Base-by-base conservation (phyloP, 164 flowering plant genomes). In the Vitis vinifera region DNA sequence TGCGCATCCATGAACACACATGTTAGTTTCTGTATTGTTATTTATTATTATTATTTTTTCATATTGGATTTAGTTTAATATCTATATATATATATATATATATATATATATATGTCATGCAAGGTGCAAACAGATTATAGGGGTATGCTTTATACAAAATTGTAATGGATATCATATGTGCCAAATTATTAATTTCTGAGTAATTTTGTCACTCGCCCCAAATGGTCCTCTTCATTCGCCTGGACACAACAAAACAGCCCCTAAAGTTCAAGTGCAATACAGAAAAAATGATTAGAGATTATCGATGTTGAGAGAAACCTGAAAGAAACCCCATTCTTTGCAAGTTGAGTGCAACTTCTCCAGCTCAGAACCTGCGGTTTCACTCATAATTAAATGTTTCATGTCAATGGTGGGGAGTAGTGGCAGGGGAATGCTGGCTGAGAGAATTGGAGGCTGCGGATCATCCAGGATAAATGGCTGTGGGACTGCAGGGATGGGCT, bases 301-400 rank as follows among this genome's bases (percentile, higher is more conserved):
- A 66, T 14, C 1, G 6, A 65, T 19, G 48, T 51, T 37, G 16
- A 47, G 63, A 6, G 4, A 27, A 63, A 81, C 87, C 87, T 84
- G 84, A 49, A 82, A 82, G 80, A 84, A 14, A 14, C 87, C 87
- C 85, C 82, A 84, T 27, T 84, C 78, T 63, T 75, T 67, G 81
- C 87, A 84, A 14, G 78, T 67, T 10, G 66, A 68, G 71, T 84
- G 78, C 71, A 84, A 71, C 71, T 73, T 80, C 48, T 78, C 48
- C 0, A 84, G 72, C 60, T 79, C 83, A 44, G 31, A 23, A 44
- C 30, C 62, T 6, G 48, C 13, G 9, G 53, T 5, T 17, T 78
- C 69, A 6, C 19, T 31, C 3, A 29, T n/a, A 12, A 74, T 4
- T 63, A 80, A 59, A 0, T 19, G 53, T 8, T 67, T 31, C 70